These are phyloP conservation scores for Madurella fahalii DNA, from an alignment of 2,329 filamentous ascomycete genomes.

Conservation along the genomic window DNA sequence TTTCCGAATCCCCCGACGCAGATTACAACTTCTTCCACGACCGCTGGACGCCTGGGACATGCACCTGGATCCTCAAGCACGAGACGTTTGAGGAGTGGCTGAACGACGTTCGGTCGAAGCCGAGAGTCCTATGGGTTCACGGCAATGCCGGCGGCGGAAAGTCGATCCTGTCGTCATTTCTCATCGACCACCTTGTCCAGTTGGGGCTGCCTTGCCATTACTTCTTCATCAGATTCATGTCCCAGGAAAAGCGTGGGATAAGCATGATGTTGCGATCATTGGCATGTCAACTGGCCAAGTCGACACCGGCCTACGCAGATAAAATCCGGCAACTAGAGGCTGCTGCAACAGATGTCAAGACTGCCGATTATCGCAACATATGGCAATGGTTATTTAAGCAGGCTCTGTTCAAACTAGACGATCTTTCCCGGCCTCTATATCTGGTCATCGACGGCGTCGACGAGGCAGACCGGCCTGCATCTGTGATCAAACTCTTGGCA, in stretches of 20 bases:
- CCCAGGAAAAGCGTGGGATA: constrained; percentile 22
- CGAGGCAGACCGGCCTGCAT: constrained; percentile 30
- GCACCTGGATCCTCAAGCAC: constrained; percentile 14
- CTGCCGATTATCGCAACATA: constrained; percentile 24
- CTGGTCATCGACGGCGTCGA: constrained; percentile 40
- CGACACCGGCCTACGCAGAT: constrained; percentile 18
- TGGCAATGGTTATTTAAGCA: constrained; percentile 34
- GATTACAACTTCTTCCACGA: constrained; percentile 13
- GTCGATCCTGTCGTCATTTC: constrained; percentile 15
- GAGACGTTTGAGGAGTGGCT: constrained; percentile 5
- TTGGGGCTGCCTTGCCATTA: constrained; percentile 21
- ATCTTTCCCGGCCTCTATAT: constrained; percentile 28
- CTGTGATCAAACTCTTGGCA: constrained; percentile 29
- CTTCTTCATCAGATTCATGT: constrained; percentile 27
- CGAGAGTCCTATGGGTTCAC: constrained; percentile 10
- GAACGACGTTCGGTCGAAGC: neutral
- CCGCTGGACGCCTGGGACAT: constrained; percentile 11
- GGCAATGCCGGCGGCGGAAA: constrained; percentile 16
- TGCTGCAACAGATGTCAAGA: constrained; percentile 26
- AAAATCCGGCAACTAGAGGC: constrained; percentile 25
- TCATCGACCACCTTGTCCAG: constrained; percentile 13
- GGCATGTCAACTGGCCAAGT: constrained; percentile 30
- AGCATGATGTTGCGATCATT: constrained; percentile 29
- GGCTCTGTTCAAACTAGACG: constrained; percentile 27
- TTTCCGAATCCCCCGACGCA: neutral